Percentiles rank a stretch among this genome's conserved stretches.
Conservation (phyloP, 306 rosid genomes). For the Styphnolobium japonicum region DNA sequence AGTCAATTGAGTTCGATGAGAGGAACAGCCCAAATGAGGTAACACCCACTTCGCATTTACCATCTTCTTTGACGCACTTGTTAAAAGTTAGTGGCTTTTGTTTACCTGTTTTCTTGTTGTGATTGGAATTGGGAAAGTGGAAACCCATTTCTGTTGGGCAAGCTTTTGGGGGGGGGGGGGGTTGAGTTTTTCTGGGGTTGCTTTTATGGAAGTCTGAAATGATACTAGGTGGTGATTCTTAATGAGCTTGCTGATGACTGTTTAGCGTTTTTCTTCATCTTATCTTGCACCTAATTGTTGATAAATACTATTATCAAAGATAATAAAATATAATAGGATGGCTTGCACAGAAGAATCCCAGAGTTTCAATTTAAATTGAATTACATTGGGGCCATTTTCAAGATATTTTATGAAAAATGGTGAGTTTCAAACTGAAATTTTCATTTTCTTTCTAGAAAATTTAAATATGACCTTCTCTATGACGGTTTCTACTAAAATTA, state of each 20-base stretch:
- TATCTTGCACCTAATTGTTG: conserved; percentile 4
- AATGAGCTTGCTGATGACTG: conserved; percentile 8
- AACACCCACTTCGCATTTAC: conserved; percentile 5
- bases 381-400: not conserved
- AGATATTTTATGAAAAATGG: not conserved
- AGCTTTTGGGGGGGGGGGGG: too few relatives aligned
- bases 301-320: not conserved
- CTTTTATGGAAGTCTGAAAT: not conserved
- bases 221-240: not conserved
- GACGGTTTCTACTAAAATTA: not conserved
- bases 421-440: not conserved
- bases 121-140: not conserved
- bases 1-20: conserved; percentile 46
- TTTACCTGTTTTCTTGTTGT: not conserved
- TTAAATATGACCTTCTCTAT: not conserved
- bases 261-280: conserved; percentile 1
- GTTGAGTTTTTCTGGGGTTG: not conserved
- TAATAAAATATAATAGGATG: not conserved
- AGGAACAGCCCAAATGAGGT: conserved; percentile 82
- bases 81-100: not conserved
- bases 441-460: not conserved
- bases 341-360: not conserved
- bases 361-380: not conserved
- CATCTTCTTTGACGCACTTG: conserved; percentile 9
- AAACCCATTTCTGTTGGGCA: not conserved